phyloP scores from a whole-genome alignment of 75 land plant genomes.

The Ceratopteris richardii region DNA sequence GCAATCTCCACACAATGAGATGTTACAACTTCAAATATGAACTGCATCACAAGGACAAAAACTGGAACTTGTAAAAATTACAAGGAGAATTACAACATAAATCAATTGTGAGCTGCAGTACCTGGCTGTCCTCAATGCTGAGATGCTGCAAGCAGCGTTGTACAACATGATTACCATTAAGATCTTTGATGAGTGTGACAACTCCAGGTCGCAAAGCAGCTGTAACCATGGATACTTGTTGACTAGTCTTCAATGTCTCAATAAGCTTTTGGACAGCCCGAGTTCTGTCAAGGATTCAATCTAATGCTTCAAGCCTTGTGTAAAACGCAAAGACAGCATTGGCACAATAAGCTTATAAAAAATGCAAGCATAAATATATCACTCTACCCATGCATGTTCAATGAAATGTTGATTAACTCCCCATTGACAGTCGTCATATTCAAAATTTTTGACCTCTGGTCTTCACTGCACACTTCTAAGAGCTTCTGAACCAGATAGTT shows the following conservation, averaged over 20 bases:
- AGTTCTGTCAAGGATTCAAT: too few relatives aligned
- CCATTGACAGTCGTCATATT: conserved; percentile 14
- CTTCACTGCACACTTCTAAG: conserved; percentile 26
- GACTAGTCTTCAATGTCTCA: conserved; percentile 48
- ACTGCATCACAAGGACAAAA: conserved; percentile 13
- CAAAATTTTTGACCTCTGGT: conserved; percentile 26
- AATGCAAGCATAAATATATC: too few relatives aligned
- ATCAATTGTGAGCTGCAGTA: too few relatives aligned
- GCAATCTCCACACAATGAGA: conserved; percentile 31
- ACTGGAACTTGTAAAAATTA: too few relatives aligned
- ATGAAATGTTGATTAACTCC: conserved; percentile 21
- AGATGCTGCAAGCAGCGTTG: conserved; percentile 63
- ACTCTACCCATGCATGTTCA: conserved; percentile 28
- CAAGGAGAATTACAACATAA: too few relatives aligned
- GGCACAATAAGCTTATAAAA: too few relatives aligned
- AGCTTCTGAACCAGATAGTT: conserved; percentile 28
- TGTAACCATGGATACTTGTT: conserved; percentile 47
- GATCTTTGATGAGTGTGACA: conserved; percentile 47
- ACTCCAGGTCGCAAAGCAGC: conserved; percentile 44
- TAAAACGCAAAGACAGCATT: too few relatives aligned
- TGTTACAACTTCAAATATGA: conserved; percentile 34
- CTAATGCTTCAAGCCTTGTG: too few relatives aligned
- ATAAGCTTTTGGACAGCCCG: conserved; percentile 85
- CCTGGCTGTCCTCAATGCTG: conserved; percentile 43
- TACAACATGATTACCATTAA: conserved; percentile 80